phyloP scores from a whole-genome alignment of 441 rosid species.

The Eruca vesicaria region DNA sequence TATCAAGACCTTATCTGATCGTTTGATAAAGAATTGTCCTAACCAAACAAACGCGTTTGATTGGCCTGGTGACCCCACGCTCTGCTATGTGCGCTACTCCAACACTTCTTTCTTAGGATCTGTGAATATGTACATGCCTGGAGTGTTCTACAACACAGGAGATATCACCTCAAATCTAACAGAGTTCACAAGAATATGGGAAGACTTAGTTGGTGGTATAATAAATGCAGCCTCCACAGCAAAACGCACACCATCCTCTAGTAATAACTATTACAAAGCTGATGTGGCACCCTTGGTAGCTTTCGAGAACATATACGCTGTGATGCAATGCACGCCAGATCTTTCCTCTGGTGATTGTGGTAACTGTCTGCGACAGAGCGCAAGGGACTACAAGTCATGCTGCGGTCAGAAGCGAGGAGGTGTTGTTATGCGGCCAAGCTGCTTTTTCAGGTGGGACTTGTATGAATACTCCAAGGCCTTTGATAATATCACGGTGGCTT shows the following conservation, averaged over 20 bases:
- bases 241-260: neutral
- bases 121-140: neutral
- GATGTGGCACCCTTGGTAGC: neutral
- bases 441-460: slow-evolving; percentile 42
- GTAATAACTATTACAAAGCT: slow-evolving; percentile 24
- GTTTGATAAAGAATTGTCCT: slow-evolving; percentile 32
- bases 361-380: slow-evolving; percentile 22
- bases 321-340: slow-evolving; percentile 50
- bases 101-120: slow-evolving; percentile 27
- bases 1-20: slow-evolving; percentile 14
- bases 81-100: slow-evolving; percentile 47
- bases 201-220: slow-evolving; percentile 3
- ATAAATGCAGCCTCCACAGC: slow-evolving; percentile 26
- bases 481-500: neutral
- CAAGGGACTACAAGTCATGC: neutral
- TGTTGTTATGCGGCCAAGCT: slow-evolving; percentile 35
- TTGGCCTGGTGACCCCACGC: slow-evolving; percentile 31
- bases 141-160: neutral
- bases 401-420: slow-evolving; percentile 15
- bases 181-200: slow-evolving; percentile 25
- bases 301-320: slow-evolving; percentile 28
- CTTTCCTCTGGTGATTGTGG: slow-evolving; percentile 32
- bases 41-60: slow-evolving; percentile 36
- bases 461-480: slow-evolving; percentile 20
- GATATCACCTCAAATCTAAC: neutral